Evolutionary conservation across 75 land plant species (phyloP), one percentile per base, ranked within the genome.

Genomic region (Larix kaempferi): DNA sequence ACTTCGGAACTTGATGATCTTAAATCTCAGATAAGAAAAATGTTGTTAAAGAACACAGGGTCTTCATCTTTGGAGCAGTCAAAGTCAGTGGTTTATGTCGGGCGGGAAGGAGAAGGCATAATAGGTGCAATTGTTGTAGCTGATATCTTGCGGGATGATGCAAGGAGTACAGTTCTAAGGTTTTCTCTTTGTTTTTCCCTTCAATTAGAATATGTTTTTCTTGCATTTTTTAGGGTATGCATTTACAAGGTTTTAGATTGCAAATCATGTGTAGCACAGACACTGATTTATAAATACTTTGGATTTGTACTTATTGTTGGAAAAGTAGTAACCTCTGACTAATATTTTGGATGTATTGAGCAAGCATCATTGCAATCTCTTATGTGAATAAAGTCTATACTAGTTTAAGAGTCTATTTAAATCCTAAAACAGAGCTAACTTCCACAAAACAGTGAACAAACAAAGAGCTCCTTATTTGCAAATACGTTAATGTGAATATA

Each of bases 111-210:
- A 64, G 84, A 88, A 75, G 99, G 99, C 3, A 80, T 98, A 49
- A 88, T 95, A 62, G 99, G 99, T 69, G 99, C 96, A 17, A 93
- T 98, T 57, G 86, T 89, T 61, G 84, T 98, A 75, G 93, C 92
- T 71, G 99, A 98, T 78, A 82, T 64, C 57, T 71, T 98, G 22
- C 90, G 98, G 6, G 76, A 78, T 29, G 98, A 98, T 86, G 98
- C 98, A 54, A 82, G 80, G 75, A 81, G 61, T 19, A 95, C 99
- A 27, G 86, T 98, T 10, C 41, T 58, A 14, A 93, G 93, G 98
- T 94, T 56, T 26, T 74, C 41, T 41, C 23, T 7, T 67, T 58
- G 72, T 33, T 41, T 21, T 57, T 79, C 75, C 29, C 14, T 62
- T 27, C 17, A 82, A 27, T n/a, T 15, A 49, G 14, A 25, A 59